These are phyloP conservation scores for Breynia disticha DNA, from an alignment of 441 rosid genomes.

Conservation along the genomic window DNA sequence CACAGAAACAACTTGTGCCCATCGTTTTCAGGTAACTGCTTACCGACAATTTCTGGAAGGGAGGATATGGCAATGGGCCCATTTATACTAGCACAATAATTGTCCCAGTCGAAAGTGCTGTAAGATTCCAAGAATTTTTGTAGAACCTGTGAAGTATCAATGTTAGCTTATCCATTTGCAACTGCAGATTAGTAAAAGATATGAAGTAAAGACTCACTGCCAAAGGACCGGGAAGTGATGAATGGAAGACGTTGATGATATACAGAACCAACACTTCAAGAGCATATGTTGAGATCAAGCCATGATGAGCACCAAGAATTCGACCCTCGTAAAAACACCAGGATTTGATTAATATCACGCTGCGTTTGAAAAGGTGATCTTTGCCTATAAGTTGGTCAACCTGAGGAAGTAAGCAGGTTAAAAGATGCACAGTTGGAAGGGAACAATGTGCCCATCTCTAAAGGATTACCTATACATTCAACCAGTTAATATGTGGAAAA, in stretches of 20 bases:
- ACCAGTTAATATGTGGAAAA: too few relatives aligned
- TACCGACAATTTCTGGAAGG: constrained; percentile 47
- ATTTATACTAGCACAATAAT: constrained; percentile 39
- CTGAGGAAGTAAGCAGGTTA: constrained; percentile 26
- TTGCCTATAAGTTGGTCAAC: constrained; percentile 60
- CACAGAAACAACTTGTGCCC: constrained; percentile 41
- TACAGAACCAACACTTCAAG: constrained; percentile 73
- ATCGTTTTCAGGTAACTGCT: constrained; percentile 27
- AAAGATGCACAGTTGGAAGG: background rate
- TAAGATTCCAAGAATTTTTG: constrained; percentile 74
- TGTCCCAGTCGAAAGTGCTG: constrained; percentile 79
- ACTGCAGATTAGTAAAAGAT: background rate
- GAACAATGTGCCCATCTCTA: too few relatives aligned
- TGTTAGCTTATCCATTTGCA: background rate
- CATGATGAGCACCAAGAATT: constrained; percentile 88
- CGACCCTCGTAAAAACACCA: constrained; percentile 97
- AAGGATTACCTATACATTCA: too few relatives aligned
- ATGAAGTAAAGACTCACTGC: constrained; percentile 39
- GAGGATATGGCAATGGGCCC: constrained; percentile 58
- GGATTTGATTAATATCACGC: constrained; percentile 73
- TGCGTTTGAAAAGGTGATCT: constrained; percentile 75
- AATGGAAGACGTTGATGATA: constrained; percentile 65
- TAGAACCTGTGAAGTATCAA: constrained; percentile 38
- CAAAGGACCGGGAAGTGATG: constrained; percentile 65
- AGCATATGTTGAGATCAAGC: constrained; percentile 82